These are phyloP conservation scores for Monosporascus sp. DNA, from an alignment of 2,329 filamentous ascomycete genomes.

Conservation along the genomic window DNA sequence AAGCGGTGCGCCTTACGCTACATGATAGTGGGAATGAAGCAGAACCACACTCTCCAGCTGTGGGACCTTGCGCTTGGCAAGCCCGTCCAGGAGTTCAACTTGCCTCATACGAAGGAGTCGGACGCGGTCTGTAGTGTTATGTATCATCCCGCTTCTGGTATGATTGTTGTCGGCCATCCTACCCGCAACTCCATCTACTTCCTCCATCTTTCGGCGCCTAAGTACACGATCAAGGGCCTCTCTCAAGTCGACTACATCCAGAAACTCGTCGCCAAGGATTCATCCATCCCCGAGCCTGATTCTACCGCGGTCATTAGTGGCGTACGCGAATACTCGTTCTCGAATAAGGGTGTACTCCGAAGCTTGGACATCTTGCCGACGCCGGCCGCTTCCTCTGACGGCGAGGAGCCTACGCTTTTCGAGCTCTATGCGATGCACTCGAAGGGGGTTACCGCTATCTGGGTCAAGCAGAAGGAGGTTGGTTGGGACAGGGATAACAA, in stretches of 20 bases:
- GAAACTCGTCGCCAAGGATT: constrained; percentile 67
- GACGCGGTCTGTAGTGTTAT: constrained; percentile 97
- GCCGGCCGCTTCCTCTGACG: constrained; percentile 57
- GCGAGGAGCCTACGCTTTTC: constrained; percentile 72
- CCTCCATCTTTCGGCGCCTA: constrained; percentile 87
- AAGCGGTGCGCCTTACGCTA: constrained; percentile 89
- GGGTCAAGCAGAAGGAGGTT: constrained; percentile 80
- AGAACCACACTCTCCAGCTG: constrained; percentile 96
- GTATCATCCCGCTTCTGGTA: constrained; percentile 87
- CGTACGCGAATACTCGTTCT: constrained; percentile 90
- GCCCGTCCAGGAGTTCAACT: constrained; percentile 92
- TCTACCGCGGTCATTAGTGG: constrained; percentile 97
- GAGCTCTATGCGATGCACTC: constrained; percentile 98
- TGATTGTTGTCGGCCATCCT: constrained; percentile 91
- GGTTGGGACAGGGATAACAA: constrained; percentile 91
- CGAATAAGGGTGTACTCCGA: constrained; percentile 77
- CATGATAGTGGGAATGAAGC: constrained; percentile 96
- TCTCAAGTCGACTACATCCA: constrained; percentile 86
- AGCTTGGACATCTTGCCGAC: constrained; percentile 83
- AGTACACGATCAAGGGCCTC: constrained; percentile 77
- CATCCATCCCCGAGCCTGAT: constrained; percentile 74
- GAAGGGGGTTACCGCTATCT: constrained; percentile 86
- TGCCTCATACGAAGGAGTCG: constrained; percentile 92
- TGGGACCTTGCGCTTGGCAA: constrained; percentile 96
- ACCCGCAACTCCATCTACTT: constrained; percentile 98